phyloP scores from a whole-genome alignment of 495 filamentous ascomycete species.

The Xylaria scruposa region DNA sequence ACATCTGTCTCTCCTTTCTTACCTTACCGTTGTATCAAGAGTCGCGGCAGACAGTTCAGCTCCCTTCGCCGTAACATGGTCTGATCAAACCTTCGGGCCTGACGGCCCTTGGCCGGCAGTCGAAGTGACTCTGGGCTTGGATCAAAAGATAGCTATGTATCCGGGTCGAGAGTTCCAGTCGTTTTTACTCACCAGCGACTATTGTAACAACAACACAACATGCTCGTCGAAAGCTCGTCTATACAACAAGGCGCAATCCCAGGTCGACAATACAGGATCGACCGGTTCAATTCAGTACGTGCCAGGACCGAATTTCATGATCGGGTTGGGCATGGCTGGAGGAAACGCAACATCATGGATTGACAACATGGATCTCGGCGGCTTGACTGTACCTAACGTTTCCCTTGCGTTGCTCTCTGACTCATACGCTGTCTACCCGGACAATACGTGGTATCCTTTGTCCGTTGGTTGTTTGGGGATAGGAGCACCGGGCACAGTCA shows the following conservation, averaged over 20 bases:
- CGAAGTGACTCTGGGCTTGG: conserved; percentile 38
- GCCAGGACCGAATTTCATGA: conserved; percentile 34
- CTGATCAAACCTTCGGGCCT: conserved; percentile 41
- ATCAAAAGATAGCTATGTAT: conserved; percentile 43
- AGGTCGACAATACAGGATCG: conserved; percentile 38
- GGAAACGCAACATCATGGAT: conserved; percentile 33
- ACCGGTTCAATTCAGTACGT: conserved; percentile 30
- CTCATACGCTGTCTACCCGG: conserved; percentile 40
- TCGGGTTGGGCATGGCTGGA: conserved; percentile 31
- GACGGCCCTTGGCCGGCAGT: conserved; percentile 49
- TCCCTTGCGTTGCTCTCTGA: conserved; percentile 33
- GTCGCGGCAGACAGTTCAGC: conserved; percentile 24
- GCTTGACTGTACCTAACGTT: conserved; percentile 32
- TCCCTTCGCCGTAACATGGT: conserved; percentile 38
- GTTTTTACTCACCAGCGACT: conserved; percentile 39
- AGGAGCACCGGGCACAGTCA: conserved; percentile 40
- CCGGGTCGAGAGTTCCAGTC: conserved; percentile 41
- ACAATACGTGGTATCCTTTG: conserved; percentile 43
- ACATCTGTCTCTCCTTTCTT: conserved; percentile 38
- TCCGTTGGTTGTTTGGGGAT: conserved; percentile 45
- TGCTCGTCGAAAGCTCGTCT: conserved; percentile 37
- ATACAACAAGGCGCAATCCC: conserved; percentile 36
- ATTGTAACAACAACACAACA: conserved; percentile 37
- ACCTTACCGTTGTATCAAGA: conserved; percentile 30
- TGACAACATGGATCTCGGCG: conserved; percentile 34